Evolutionary conservation across 495 filamentous ascomycete genomes (phyloP), one percentile per base, ranked within the genome.

Genomic region (Talaromyces stipitatus): DNA sequence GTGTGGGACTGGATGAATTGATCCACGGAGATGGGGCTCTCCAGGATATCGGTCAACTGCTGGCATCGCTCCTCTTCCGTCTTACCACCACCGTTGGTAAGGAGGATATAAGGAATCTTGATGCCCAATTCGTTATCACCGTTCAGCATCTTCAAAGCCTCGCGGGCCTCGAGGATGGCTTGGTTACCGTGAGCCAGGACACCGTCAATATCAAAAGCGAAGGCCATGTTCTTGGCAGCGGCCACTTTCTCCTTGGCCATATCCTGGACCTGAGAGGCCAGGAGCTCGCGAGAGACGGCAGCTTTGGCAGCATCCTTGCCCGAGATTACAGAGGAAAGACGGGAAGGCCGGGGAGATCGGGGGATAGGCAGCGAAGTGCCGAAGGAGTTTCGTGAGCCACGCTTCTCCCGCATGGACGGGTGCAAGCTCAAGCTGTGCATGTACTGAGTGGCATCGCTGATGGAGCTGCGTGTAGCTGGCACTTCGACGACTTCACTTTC

Each of bases 1-100:
- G 92, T 96, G 73, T 97, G 92, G 11, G 89, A 90, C 68, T 91
- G 92, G 70, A 96, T 91, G 77, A 96, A 95, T 66, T 95, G 91
- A 58, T 88, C 87, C 3, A 87, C 88, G 1, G 90, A 88, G 60
- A 96, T 85, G 57, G 73, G 72, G 29, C 84, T 73, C 57, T 90
- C 83, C 29, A 97, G 81, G 62, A 89, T 83, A 60, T 85, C 72
- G 60, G 83, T 85, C 14, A 95, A 81, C 62, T 95, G 87, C 53
- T 83, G 66, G 67, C 91, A 95, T 27, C 91, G 82, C 60, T 92
- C 91, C 46, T 82, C 75, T 73, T 96, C 91, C 29, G 85, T 87
- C 76, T 92, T 95, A 63, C 92, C 92, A 64, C 92, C 91, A 63
- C 91, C 91, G 70, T 97, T 97, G 63, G 92, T 97, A 47, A 97